Evolutionary conservation across 2,329 filamentous ascomycete genomes (phyloP), one percentile per base, ranked within the genome.

Genomic region (Xylariaceae sp.): DNA sequence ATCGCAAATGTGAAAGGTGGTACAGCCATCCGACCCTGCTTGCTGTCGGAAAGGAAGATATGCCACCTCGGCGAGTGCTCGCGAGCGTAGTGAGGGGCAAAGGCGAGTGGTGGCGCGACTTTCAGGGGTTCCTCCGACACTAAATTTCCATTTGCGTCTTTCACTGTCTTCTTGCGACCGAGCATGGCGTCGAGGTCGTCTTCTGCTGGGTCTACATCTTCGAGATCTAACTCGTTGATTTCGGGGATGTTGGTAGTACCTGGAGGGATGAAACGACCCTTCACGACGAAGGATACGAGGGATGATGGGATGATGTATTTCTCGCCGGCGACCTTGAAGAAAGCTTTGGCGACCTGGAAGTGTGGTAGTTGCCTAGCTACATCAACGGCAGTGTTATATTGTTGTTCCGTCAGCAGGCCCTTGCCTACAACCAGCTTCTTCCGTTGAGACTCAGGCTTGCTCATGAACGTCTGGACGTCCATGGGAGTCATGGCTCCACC

Each of bases 251-350:
- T 77, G 19, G 81, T 79, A 57, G 82, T 86, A 41, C 91, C 92
- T 4, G 94, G 91, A 6, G 94, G 94, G 42, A 97, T 85, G 65
- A 97, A 87, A 48, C 94, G 90, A 31, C 88, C 90, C 75, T 99
- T 99, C 66, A 99, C 83, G 45, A 99, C 90, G 30, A 99, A 85
- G 54, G 91, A 92, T 18, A 97, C 92, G 35, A 99, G 80, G 49
- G 90, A 95, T 51, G 87, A 89, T 6, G 94, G 91, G 31, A 92
- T 95, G 64, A 99, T 89, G 68, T 86, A 87, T 58, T 87, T 89
- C 72, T 99, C 95, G 65, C 94, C 94, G 45, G 90, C 86, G 41
- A 99, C 95, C 77, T 99, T 99, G 83, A 99, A 99, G 72, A 96
- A 99, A 7, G 90, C 89, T 73, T 90, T 95, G 64, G 90, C 89